Conservation (phyloP, 768 basidiomycete species). For the Sutorius australiensis region DNA sequence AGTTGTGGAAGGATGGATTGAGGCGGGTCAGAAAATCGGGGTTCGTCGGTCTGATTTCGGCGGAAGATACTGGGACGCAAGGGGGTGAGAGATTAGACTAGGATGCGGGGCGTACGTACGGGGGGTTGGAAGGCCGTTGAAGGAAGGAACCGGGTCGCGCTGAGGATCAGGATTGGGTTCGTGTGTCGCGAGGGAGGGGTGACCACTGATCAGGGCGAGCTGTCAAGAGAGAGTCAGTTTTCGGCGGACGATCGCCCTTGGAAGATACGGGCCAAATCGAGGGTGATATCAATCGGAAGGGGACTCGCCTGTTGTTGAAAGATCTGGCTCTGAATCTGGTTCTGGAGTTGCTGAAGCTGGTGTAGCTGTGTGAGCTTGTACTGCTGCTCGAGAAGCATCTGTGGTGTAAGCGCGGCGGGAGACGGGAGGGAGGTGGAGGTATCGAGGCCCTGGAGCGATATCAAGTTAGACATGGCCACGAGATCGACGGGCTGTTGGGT, state of each 20-base stretch:
- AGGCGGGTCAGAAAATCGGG: constrained; percentile 63
- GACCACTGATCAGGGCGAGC: constrained; percentile 67
- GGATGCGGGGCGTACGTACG: constrained; percentile 38
- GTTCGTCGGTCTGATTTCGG: constrained; percentile 60
- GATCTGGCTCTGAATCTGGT: constrained; percentile 83
- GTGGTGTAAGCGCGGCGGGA: constrained; percentile 35
- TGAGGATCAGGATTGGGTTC: constrained; percentile 34
- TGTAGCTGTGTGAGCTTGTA: constrained; percentile 75
- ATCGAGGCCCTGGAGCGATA: constrained; percentile 48
- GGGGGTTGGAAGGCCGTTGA: constrained; percentile 64
- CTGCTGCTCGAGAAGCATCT: constrained; percentile 67
- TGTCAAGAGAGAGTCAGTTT: constrained; percentile 26
- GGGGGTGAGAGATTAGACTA: constrained; percentile 11
- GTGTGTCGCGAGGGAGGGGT: constrained; percentile 33
- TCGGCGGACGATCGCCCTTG: constrained; percentile 3
- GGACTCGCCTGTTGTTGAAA: constrained; percentile 81
- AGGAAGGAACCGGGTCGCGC: constrained; percentile 34
- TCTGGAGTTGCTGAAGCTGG: constrained; percentile 73
- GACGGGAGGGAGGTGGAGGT: constrained; percentile 16
- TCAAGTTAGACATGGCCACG: constrained; percentile 40
- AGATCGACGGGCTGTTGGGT: constrained; percentile 46
- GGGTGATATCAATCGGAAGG: constrained; percentile 1
- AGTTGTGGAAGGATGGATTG: constrained; percentile 43
- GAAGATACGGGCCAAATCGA: not conserved
- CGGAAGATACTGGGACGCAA: constrained; percentile 48